phyloP scores from a whole-genome alignment of 2,329 filamentous ascomycete species.

The Colletotrichum godetiae region DNA sequence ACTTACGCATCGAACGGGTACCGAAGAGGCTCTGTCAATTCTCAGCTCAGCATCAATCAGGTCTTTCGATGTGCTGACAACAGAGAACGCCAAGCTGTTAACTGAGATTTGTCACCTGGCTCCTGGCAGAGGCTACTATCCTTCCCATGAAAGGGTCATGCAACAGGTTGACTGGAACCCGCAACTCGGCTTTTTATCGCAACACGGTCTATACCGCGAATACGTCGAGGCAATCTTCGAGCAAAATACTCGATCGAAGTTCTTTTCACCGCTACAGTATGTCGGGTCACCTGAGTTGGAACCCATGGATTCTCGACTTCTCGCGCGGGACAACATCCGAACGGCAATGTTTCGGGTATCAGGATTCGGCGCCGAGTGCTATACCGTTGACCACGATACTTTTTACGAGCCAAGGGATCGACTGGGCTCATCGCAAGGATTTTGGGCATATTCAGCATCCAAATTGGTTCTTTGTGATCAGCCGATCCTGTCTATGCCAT shows the following conservation, averaged over 20 bases:
- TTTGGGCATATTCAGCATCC: neutral
- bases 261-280: neutral
- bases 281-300: neutral
- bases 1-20: slow-evolving; percentile 61
- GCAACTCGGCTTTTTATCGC: slow-evolving; percentile 51
- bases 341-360: slow-evolving; percentile 54
- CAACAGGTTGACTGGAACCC: slow-evolving; percentile 57
- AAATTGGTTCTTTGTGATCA: neutral
- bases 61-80: slow-evolving; percentile 56
- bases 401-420: neutral
- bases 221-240: slow-evolving; percentile 49
- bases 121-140: slow-evolving; percentile 59
- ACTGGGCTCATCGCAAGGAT: neutral
- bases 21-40: slow-evolving; percentile 62
- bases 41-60: slow-evolving; percentile 58
- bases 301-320: slow-evolving; percentile 1
- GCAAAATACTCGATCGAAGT: slow-evolving; percentile 34
- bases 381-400: slow-evolving; percentile 26
- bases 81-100: slow-evolving; percentile 49
- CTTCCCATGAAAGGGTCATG: slow-evolving; percentile 53
- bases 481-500: neutral
- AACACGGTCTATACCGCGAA: slow-evolving; percentile 55
- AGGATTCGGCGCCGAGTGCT: slow-evolving; percentile 42
- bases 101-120: slow-evolving; percentile 52
- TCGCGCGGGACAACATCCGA: slow-evolving; percentile 40